Evolutionary conservation across 108 stramenopile genomes (phyloP).

Genomic region (Skeletonema grethae): DNA sequence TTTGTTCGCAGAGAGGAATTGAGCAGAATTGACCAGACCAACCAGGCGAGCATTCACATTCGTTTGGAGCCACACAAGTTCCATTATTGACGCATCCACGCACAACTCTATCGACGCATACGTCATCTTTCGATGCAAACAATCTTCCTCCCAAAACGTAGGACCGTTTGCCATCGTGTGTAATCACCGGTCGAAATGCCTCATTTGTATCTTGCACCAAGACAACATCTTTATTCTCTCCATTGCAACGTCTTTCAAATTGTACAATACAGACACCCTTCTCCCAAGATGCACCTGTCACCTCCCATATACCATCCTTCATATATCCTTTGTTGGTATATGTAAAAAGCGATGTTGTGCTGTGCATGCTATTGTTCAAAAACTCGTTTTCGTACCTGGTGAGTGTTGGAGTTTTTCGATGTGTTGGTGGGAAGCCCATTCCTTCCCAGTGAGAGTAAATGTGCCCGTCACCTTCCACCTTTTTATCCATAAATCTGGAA

Average conservation of each 20-base stretch:
- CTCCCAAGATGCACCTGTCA: constrained; percentile 63
- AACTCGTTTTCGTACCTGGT: constrained; percentile 31
- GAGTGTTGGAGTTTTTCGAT: constrained; percentile 49
- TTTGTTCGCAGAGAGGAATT: constrained; percentile 67
- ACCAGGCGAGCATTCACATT: constrained; percentile 75
- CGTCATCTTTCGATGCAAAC: constrained; percentile 55
- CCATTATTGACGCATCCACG: constrained; percentile 86
- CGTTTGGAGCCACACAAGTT: constrained; percentile 76
- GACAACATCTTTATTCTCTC: constrained; percentile 31
- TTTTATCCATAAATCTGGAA: constrained; percentile 70
- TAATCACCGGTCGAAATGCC: constrained; percentile 63
- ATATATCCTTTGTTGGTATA: constrained; percentile 82
- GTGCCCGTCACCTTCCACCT: constrained; percentile 61
- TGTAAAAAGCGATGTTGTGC: constrained; percentile 38
- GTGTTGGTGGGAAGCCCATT: constrained; percentile 70
- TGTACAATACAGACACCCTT: constrained; percentile 77
- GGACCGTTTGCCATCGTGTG: constrained; percentile 50
- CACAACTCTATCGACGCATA: constrained; percentile 79
- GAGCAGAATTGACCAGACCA: constrained; percentile 70
- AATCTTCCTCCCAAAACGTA: constrained; percentile 38
- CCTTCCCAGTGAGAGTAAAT: constrained; percentile 67
- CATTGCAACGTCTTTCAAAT: constrained; percentile 68
- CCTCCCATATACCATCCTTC: constrained; percentile 67
- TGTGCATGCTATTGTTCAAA: constrained; percentile 6
- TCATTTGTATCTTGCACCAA: constrained; percentile 79